Conservation (phyloP, 352 stramenopile species). For the Phytophthora multivora region DNA sequence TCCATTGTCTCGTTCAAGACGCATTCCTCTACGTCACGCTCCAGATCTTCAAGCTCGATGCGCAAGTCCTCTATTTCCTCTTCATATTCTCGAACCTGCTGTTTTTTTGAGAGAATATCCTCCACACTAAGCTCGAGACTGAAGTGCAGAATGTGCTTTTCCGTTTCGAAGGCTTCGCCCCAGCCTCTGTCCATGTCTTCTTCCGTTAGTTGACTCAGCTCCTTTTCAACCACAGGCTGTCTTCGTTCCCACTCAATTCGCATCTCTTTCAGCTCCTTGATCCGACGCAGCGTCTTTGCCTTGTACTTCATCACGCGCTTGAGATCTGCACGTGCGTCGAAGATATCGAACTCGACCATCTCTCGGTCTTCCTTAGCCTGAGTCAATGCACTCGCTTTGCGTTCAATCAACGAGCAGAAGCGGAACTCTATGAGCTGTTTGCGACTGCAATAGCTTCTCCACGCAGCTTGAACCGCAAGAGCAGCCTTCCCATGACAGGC, state of each 20-base stretch:
- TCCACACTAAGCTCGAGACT: constrained; percentile 78
- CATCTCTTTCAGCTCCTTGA: constrained; percentile 82
- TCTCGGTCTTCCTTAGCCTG: constrained; percentile 60
- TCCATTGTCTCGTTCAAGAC: constrained; percentile 69
- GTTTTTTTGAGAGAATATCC: constrained; percentile 61
- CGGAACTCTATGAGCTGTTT: constrained; percentile 67
- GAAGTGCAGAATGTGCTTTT: constrained; percentile 74
- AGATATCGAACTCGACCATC: constrained; percentile 75
- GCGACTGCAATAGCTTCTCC: constrained; percentile 68
- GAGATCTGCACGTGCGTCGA: constrained; percentile 62
- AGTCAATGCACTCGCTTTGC: constrained; percentile 59
- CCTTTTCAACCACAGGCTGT: constrained; percentile 75
- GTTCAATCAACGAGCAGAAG: constrained; percentile 68
- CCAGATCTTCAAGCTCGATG: constrained; percentile 79
- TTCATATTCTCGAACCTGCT: constrained; percentile 78
- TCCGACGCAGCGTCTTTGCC: constrained; percentile 65
- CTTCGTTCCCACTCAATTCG: constrained; percentile 81
- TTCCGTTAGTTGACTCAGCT: constrained; percentile 61
- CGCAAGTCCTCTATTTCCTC: constrained; percentile 71
- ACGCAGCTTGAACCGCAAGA: constrained; percentile 72
- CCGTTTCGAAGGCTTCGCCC: constrained; percentile 78
- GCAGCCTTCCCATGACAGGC: constrained; percentile 55
- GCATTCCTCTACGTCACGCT: constrained; percentile 76
- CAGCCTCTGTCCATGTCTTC: constrained; percentile 80
- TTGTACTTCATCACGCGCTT: constrained; percentile 81